Evolutionary conservation across 345 rosid species (phyloP).

Genomic region (Lagerstroemia speciosa): DNA sequence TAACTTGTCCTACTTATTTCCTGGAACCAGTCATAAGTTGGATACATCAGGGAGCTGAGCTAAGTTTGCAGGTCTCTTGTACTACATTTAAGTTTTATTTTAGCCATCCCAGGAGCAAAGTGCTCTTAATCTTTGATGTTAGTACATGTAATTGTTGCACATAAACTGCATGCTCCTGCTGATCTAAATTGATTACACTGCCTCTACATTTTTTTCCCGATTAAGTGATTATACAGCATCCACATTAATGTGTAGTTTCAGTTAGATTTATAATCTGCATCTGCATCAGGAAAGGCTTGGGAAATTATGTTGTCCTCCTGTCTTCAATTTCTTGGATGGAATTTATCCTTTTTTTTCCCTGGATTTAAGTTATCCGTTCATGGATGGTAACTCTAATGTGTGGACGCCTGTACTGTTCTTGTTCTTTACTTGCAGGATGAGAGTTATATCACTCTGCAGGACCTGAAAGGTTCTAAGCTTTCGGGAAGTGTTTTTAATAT

Average conservation of each 20-base stretch:
- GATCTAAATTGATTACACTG: neutral
- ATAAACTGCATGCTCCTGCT: neutral
- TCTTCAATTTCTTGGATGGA: neutral
- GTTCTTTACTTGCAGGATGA: conserved; percentile 37
- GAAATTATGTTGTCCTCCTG: neutral
- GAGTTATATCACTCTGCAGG: conserved; percentile 53
- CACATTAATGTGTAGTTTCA: neutral
- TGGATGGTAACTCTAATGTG: neutral
- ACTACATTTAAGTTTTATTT: neutral
- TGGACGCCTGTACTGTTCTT: neutral
- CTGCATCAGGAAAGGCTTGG: neutral
- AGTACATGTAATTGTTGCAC: neutral
- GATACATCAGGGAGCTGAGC: neutral
- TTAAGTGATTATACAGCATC: neutral
- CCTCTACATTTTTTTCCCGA: neutral
- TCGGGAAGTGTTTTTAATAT: conserved; percentile 77
- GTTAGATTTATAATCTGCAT: neutral
- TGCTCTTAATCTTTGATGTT: neutral
- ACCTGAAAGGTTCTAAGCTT: conserved; percentile 58
- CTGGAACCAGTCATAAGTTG: neutral
- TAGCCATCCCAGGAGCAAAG: neutral
- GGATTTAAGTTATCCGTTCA: neutral
- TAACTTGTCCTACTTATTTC: neutral
- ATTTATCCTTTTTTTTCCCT: neutral
- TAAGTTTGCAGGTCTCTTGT: neutral